Conservation (phyloP, 495 filamentous ascomycete species). For the Rostrohypoxylon terebratum region DNA sequence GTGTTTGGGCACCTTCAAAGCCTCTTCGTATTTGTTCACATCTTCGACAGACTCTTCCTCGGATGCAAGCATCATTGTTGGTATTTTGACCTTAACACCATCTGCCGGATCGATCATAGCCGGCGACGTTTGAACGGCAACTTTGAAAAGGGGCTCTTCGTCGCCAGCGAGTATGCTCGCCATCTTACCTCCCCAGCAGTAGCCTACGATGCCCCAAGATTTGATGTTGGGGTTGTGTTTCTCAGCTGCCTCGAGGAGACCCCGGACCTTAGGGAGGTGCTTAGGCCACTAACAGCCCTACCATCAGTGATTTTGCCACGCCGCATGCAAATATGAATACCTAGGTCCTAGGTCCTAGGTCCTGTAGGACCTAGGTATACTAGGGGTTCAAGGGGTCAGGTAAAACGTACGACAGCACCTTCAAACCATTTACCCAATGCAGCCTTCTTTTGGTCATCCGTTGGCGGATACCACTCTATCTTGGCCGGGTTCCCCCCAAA, state of each 20-base stretch:
- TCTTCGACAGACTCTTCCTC: neutral
- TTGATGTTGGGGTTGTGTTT: conserved; percentile 35
- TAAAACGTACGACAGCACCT: neutral
- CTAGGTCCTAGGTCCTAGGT: neutral
- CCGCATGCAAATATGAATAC: neutral
- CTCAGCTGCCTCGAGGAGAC: conserved; percentile 29
- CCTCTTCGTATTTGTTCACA: neutral
- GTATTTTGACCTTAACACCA: neutral
- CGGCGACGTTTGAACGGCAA: neutral
- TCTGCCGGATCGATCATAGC: neutral
- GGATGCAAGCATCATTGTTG: neutral
- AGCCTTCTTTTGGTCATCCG: neutral
- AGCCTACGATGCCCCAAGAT: conserved; percentile 44
- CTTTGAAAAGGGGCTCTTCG: conserved; percentile 16
- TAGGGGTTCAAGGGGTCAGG: too few relatives aligned
- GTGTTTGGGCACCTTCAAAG: neutral
- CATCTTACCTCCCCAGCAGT: conserved; percentile 50
- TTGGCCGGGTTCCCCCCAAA: neutral
- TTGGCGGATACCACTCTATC: neutral
- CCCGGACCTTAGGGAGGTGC: neutral
- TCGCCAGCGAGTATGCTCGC: conserved; percentile 30
- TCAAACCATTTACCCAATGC: neutral
- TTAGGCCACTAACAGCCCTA: neutral
- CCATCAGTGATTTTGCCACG: neutral
- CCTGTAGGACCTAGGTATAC: too few relatives aligned